A percentile compares a stretch with the other conserved stretches of the same genome.
These are phyloP conservation scores for Purpureocillium takamizusanense DNA, from an alignment of 2,329 filamentous ascomycete species.

Conservation along the genomic window DNA sequence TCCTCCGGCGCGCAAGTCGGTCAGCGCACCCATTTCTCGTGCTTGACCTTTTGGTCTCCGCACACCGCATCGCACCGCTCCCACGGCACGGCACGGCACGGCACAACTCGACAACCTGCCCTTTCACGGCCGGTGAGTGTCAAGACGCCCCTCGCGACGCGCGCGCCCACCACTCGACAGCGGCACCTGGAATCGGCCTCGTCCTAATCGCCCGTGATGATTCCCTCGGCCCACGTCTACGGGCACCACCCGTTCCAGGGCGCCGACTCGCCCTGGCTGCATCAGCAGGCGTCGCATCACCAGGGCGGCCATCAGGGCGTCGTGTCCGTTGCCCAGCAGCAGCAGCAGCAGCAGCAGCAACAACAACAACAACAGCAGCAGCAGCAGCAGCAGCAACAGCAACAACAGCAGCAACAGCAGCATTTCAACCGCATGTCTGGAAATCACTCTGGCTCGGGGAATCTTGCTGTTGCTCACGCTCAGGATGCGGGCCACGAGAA, in stretches of 20 bases:
- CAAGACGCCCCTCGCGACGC: no score
- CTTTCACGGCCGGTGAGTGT: no score
- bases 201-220: slow-evolving; percentile 35
- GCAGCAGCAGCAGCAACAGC: slow-evolving; percentile 27
- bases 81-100: no score
- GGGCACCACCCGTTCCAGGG: slow-evolving; percentile 60
- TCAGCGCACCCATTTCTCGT: no score
- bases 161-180: no score
- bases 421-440: slow-evolving; percentile 68
- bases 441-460: slow-evolving; percentile 45
- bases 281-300: slow-evolving; percentile 51
- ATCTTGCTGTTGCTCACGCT: slow-evolving; percentile 36
- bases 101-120: no score
- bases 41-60: no score
- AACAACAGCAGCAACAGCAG: slow-evolving; percentile 41
- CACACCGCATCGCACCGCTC: not conserved
- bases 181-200: not conserved
- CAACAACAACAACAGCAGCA: slow-evolving; percentile 31
- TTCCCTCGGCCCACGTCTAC: slow-evolving; percentile 56
- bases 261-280: slow-evolving; percentile 57
- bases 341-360: slow-evolving; percentile 24
- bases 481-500: slow-evolving; percentile 54
- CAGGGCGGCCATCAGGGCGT: slow-evolving; percentile 49
- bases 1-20: no score
- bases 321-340: slow-evolving; percentile 42